These are phyloP conservation scores for Verticillium albo-atrum DNA, from an alignment of 2,329 filamentous ascomycete genomes.

Conservation along the genomic window DNA sequence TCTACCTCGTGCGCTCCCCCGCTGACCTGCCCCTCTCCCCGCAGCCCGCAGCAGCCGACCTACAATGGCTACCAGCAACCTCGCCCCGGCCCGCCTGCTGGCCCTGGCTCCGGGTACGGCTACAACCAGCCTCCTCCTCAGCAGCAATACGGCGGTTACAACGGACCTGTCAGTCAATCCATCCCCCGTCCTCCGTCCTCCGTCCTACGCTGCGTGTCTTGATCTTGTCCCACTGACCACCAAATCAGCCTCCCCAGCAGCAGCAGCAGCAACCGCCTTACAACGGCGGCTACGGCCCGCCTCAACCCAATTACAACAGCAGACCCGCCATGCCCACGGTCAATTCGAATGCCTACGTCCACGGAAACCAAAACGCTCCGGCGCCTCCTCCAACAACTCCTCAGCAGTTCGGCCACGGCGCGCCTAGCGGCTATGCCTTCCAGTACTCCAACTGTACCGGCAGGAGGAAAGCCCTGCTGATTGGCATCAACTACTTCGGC, in stretches of 20 bases:
- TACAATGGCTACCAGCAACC: conserved; percentile 46
- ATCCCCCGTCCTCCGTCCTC: conserved; percentile 12
- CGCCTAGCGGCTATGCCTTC: conserved; percentile 65
- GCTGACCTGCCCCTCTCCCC: conserved; percentile 16
- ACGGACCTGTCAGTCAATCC: neutral
- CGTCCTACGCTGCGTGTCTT: neutral
- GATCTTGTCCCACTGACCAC: neutral
- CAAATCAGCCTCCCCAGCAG: conserved; percentile 27
- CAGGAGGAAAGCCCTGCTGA: conserved; percentile 67
- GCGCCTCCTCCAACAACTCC: conserved; percentile 43
- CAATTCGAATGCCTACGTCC: conserved; percentile 22
- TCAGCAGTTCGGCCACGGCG: conserved; percentile 63
- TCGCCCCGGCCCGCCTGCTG: conserved; percentile 29
- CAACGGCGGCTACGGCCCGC: conserved; percentile 31
- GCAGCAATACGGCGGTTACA: conserved; percentile 39
- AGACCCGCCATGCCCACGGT: conserved; percentile 29
- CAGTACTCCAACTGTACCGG: conserved; percentile 74
- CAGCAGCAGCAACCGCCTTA: conserved; percentile 24
- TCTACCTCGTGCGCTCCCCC: conserved; percentile 14
- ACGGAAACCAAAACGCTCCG: conserved; percentile 21
- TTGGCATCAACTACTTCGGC: conserved; percentile 79
- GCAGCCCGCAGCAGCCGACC: conserved; percentile 33
- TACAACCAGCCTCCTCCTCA: conserved; percentile 44
- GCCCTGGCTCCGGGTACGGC: conserved; percentile 35
- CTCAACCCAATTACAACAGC: conserved; percentile 42